phyloP scores from a whole-genome alignment of 2,329 filamentous ascomycete species.

The Diaporthe vexans region DNA sequence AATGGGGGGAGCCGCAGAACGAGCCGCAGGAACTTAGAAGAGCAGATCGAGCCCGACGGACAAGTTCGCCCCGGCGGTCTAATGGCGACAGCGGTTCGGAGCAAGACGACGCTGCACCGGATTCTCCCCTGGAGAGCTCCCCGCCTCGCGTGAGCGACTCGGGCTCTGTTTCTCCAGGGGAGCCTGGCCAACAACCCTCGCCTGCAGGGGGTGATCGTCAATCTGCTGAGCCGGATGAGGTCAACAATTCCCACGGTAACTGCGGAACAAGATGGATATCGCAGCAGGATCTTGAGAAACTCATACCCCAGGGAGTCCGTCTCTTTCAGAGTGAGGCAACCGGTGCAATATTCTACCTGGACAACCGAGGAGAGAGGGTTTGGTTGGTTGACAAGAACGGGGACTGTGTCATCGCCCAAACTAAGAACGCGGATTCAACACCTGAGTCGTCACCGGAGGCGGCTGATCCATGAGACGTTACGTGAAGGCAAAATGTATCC shows the following conservation, averaged over 20 bases:
- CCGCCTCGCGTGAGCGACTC: not conserved
- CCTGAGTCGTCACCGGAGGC: not conserved
- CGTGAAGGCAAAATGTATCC: not conserved
- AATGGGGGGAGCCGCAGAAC: not conserved
- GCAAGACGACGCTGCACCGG: not conserved
- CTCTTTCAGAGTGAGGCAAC: not conserved
- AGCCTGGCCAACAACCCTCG: not conserved
- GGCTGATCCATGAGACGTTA: not conserved
- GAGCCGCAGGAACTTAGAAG: not conserved
- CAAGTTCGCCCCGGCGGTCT: not conserved
- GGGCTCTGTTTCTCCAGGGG: not conserved
- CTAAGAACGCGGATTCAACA: not conserved
- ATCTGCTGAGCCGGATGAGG: not conserved
- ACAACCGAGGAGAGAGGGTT: not conserved
- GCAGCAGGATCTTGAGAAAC: not conserved
- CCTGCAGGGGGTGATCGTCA: not conserved
- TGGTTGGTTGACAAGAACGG: slow-evolving; percentile 20
- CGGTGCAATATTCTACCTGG: not conserved
- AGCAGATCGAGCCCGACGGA: too few species aligned
- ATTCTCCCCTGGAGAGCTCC: not conserved
- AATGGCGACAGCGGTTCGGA: not conserved
- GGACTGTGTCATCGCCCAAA: not conserved
- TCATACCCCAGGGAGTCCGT: not conserved
- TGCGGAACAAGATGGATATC: slow-evolving; percentile 11
- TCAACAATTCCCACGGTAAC: not conserved